Base-by-base conservation (phyloP, 139 green algal genomes). In the Tetradesmus lagerheimii region DNA sequence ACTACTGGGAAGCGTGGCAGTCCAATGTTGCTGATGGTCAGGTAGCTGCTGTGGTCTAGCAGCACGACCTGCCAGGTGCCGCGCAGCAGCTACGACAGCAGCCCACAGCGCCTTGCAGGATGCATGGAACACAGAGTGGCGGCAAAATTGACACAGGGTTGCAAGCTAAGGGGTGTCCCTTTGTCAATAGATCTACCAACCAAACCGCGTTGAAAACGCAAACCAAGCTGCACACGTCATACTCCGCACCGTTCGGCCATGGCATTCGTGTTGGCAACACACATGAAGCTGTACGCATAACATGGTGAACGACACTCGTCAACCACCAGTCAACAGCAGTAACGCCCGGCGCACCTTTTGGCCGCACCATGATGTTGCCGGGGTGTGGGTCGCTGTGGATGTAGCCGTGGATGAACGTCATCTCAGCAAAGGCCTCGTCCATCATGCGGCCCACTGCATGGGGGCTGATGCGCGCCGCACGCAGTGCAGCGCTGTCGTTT, bases 21-120 rank as follows among this genome's bases (percentile, higher is more conserved):
- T n/a, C n/a, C n/a, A n/a, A n/a, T 66, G 39, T 90, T 35, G 18
- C 41, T 53, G 53, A 98, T 89, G 0, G 89, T n/a, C 11, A 97
- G 66, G 90, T 98, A 98, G 0, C 95, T 93, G 9, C 97, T 96
- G 77, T 99, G 97, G 84, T 99, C 97, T 39, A 98, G 93, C 76
- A 99, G 90, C 34, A 99, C 95, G 14, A 99, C 71, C 31, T 93
- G 90, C 78, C 91, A 90, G 18, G 81, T 90, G 75, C 94, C 91
- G 0, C 92, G 84, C n/a, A 94, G 84, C 38, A 95, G 82, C 86
- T 93, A 94, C 25, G 64, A 39, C 34, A 94, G 75, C 86, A 91
- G 92, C 9, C 86, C 66, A 4, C 75, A 83, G 8, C 78, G 80
- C 1, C 91, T 39, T 92, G 85, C 66, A 11, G n/a, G n/a, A n/a